A percentile compares a stretch with the other conserved stretches of the same genome.
These are phyloP conservation scores for Teratosphaeria viscida DNA, from an alignment of 2,329 filamentous ascomycete species.

Conservation along the genomic window DNA sequence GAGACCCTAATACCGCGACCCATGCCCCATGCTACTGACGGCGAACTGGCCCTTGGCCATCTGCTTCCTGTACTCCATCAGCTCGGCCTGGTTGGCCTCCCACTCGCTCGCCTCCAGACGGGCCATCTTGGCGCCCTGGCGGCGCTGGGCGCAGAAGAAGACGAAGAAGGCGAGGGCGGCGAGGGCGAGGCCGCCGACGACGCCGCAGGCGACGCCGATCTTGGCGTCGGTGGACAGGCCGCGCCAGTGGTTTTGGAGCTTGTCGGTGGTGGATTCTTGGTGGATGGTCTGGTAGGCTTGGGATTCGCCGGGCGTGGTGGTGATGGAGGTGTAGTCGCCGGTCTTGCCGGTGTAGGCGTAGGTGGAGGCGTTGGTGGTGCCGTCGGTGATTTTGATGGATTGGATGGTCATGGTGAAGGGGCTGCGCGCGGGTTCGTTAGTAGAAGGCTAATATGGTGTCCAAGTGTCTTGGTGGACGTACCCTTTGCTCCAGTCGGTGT, in stretches of 20 bases:
- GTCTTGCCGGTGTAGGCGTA: slow-evolving; percentile 32
- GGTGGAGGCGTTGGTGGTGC: no score
- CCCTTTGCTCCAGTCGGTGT: slow-evolving; percentile 23
- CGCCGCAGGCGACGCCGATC: slow-evolving; percentile 37
- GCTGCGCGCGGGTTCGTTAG: slow-evolving; percentile 4
- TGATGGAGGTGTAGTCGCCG: slow-evolving; percentile 36
- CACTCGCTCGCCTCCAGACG: slow-evolving; percentile 38
- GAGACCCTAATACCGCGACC: slow-evolving; percentile 6
- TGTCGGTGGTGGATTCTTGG: slow-evolving; percentile 34
- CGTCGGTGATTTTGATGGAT: slow-evolving; percentile 24
- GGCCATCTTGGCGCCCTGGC: slow-evolving; percentile 39
- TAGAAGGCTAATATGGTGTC: background rate
- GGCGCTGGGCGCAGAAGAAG: slow-evolving; percentile 42
- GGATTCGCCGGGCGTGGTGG: slow-evolving; percentile 26
- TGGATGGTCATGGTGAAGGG: slow-evolving; percentile 28
- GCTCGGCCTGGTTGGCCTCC: slow-evolving; percentile 29
- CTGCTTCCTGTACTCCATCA: slow-evolving; percentile 18
- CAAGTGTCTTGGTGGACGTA: no score
- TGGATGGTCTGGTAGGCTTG: slow-evolving; percentile 19
- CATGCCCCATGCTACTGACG: slow-evolving; percentile 4
- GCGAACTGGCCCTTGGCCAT: slow-evolving; percentile 6
- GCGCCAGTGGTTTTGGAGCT: slow-evolving; percentile 33
- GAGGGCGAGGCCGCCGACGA: slow-evolving; percentile 31
- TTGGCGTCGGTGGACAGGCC: slow-evolving; percentile 37
- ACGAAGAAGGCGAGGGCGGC: slow-evolving; percentile 26